Evolutionary conservation across 2,329 filamentous ascomycete genomes (phyloP), one percentile per base, ranked within the genome.

Genomic region (Colletotrichum navitas): DNA sequence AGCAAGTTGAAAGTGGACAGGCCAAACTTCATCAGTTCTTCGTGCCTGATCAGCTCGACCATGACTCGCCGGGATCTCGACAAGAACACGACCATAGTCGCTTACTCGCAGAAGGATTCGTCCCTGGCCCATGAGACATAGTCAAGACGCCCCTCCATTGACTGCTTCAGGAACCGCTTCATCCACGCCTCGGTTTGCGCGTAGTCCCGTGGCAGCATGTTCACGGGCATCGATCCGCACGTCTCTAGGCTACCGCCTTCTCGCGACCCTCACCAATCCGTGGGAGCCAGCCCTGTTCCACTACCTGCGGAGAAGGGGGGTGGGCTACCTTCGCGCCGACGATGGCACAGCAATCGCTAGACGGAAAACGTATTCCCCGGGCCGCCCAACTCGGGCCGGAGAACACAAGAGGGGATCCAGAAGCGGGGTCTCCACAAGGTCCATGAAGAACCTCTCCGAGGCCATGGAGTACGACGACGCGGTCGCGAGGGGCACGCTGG

Each of bases 261-360:
- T 86, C 5, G 78, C 86, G 24, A 85, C 85, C 47, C 78, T 86
- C 11, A 81, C 86, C 73, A 86, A 86, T 72, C 83, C 84, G 0
- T 84, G 83, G 83, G 84, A 86, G 72, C 83, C 82, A 1, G 86
- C 86, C 59, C 62, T 86, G 2, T 84, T 86, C 70, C 80, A 83
- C 10, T 80, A 76, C 2, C 70, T 85, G 16, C 84, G 83, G 61
- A 83, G 85, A 51, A 54, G 59, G 21, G 74, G 5, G 83, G 82
- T n/a, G n/a, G 0, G 80, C 85, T 68, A 81, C 79, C 0, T 86
- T 84, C 69, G 84, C 84, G 0, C 80, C 81, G 0, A 80, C 75
- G 0, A 82, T 83, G 2, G 85, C 84, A 0, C 83, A 85, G 73
- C 74, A 84, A n/a, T 83, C 81, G 62, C 75, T 85, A 11, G 79